Conservation (phyloP, 1,284 basidiomycete species). For the Cryptococcus floricola region DNA sequence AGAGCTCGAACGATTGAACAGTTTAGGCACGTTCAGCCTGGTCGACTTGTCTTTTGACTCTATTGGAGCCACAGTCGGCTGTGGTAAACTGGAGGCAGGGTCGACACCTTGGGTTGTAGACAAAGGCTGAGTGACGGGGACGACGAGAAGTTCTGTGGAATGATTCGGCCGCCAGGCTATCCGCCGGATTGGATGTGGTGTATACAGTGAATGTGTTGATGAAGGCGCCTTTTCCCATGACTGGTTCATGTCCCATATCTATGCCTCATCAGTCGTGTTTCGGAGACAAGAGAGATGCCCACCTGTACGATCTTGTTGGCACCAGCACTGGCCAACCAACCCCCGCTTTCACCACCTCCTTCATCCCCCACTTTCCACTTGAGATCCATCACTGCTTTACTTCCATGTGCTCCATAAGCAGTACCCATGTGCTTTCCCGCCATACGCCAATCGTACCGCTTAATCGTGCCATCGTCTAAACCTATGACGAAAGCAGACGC, state of each 20-base stretch:
- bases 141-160: conserved; percentile 66
- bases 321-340: conserved; percentile 79
- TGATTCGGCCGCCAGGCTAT: conserved; percentile 75
- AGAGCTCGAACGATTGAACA: neutral
- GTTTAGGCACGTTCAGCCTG: too few relatives aligned
- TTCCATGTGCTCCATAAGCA: conserved; percentile 71
- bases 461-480: conserved; percentile 65
- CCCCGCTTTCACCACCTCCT: conserved; percentile 48
- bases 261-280: conserved; percentile 1
- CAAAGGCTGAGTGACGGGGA: conserved; percentile 34
- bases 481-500: conserved; percentile 70
- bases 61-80: neutral
- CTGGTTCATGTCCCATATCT: conserved; percentile 73
- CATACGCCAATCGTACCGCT: conserved; percentile 73
- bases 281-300: conserved; percentile 10
- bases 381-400: conserved; percentile 64
- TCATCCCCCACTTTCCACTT: conserved; percentile 60
- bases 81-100: neutral
- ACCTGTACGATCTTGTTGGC: conserved; percentile 78
- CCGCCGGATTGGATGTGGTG: conserved; percentile 67
- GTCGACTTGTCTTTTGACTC: neutral
- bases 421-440: conserved; percentile 63
- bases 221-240: conserved; percentile 51
- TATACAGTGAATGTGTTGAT: conserved; percentile 68
- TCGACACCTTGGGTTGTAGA: conserved; percentile 13